Conservation (phyloP, 2,329 filamentous ascomycete genomes). For the Fusarium guadeloupense region DNA sequence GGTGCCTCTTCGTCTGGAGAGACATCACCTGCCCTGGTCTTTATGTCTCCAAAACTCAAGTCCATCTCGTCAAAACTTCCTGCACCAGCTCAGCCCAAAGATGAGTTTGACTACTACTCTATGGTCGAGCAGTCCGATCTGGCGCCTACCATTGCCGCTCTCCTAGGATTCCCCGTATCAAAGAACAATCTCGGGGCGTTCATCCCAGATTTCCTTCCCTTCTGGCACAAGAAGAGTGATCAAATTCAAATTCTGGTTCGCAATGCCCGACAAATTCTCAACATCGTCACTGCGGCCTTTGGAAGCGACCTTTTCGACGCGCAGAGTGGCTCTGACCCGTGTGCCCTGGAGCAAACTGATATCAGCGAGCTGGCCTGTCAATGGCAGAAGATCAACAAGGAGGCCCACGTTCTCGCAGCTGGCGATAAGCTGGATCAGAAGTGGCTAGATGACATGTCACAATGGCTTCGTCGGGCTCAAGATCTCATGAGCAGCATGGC, state of each 20-base stretch:
- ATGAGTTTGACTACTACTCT: conserved; percentile 85
- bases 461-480: conserved; percentile 78
- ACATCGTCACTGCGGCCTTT: conserved; percentile 79
- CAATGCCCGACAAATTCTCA: conserved; percentile 83
- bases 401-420: conserved; percentile 37
- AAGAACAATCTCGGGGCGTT: conserved; percentile 91
- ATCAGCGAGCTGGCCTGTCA: conserved; percentile 72
- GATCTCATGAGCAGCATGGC: conserved; percentile 86
- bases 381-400: conserved; percentile 60
- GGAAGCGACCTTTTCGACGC: conserved; percentile 56
- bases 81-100: conserved; percentile 66
- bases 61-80: conserved; percentile 55
- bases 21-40: conserved; percentile 91
- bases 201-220: conserved; percentile 78
- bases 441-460: conserved; percentile 56
- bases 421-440: conserved; percentile 46
- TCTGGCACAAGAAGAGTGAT: conserved; percentile 70
- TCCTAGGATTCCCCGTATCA: conserved; percentile 88
- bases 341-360: conserved; percentile 48
- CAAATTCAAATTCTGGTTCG: conserved; percentile 74
- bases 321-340: conserved; percentile 48
- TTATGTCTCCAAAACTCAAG: conserved; percentile 85
- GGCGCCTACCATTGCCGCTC: conserved; percentile 84
- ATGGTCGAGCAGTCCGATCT: conserved; percentile 94
- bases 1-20: conserved; percentile 93